Conservation (phyloP, 2,329 filamentous ascomycete species). For the Colletotrichum lini region DNA sequence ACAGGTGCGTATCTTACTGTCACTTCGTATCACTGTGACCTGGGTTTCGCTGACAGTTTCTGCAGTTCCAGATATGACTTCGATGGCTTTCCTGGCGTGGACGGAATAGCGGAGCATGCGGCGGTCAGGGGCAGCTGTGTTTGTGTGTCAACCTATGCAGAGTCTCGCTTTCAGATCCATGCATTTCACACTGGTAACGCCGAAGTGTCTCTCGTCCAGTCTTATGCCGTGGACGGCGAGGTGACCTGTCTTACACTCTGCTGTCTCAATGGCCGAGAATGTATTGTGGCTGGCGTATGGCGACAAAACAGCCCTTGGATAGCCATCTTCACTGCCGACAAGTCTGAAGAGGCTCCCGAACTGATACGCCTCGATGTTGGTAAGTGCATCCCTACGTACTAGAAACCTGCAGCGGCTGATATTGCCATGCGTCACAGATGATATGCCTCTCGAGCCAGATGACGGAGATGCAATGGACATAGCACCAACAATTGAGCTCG, state of each 20-base stretch:
- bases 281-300: conserved; percentile 54
- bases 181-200: conserved; percentile 55
- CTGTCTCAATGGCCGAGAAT: conserved; percentile 45
- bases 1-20: conserved; percentile 52
- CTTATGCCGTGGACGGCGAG: conserved; percentile 60
- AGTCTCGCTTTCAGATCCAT: conserved; percentile 56
- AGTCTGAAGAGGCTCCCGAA: conserved; percentile 22
- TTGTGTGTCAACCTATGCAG: conserved; percentile 59
- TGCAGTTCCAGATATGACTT: conserved; percentile 17
- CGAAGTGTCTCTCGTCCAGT: conserved; percentile 47
- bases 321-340: conserved; percentile 46
- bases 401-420: not conserved
- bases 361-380: conserved; percentile 45
- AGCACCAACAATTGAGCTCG: conserved; percentile 36
- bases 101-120: conserved; percentile 58
- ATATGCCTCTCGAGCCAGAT: not conserved
- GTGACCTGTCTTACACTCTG: conserved; percentile 63
- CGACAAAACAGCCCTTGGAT: conserved; percentile 52
- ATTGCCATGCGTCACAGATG: conserved; percentile 3
- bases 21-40: not conserved
- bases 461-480: conserved; percentile 36
- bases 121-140: conserved; percentile 55
- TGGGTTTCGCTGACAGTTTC: not conserved
- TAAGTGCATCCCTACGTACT: conserved; percentile 36
- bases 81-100: conserved; percentile 35